phyloP scores from a whole-genome alignment of 73 alveolate species.

The Blepharisma japonicum region DNA sequence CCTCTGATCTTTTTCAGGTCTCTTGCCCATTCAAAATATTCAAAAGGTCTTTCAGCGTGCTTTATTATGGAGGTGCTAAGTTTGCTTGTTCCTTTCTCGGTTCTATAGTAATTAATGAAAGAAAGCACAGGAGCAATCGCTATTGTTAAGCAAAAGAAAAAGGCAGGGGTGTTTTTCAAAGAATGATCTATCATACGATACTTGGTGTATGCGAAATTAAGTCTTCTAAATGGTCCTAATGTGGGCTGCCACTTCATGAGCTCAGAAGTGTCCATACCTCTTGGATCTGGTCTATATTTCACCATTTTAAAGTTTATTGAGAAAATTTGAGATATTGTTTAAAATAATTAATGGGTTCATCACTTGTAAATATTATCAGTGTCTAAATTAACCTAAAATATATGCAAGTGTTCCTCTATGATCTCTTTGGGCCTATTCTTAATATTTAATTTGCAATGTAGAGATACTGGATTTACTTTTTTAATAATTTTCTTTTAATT shows the following conservation, averaged over 20 bases:
- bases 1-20: constrained; percentile 10
- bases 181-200: not conserved
- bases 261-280: not conserved
- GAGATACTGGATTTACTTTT: too few relatives aligned
- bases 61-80: not conserved
- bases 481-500: too few relatives aligned
- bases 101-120: not conserved
- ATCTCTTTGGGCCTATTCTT: too few relatives aligned
- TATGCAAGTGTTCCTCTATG: too few relatives aligned
- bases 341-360: too few relatives aligned
- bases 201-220: not conserved
- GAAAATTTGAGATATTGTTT: too few relatives aligned
- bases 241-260: constrained; percentile 15
- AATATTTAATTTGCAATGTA: too few relatives aligned
- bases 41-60: constrained; percentile 4
- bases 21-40: not conserved
- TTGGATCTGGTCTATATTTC: constrained; percentile 16
- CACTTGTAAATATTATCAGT: too few relatives aligned
- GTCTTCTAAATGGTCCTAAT: not conserved
- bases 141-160: not conserved
- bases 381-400: too few relatives aligned
- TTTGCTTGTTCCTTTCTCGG: not conserved
- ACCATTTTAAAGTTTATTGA: not conserved
- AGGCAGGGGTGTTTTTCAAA: not conserved
- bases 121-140: not conserved